Evolutionary conservation across 805 yeast species (phyloP), one percentile per base, ranked within the genome.

Genomic region (Lipomyces lipofer): DNA sequence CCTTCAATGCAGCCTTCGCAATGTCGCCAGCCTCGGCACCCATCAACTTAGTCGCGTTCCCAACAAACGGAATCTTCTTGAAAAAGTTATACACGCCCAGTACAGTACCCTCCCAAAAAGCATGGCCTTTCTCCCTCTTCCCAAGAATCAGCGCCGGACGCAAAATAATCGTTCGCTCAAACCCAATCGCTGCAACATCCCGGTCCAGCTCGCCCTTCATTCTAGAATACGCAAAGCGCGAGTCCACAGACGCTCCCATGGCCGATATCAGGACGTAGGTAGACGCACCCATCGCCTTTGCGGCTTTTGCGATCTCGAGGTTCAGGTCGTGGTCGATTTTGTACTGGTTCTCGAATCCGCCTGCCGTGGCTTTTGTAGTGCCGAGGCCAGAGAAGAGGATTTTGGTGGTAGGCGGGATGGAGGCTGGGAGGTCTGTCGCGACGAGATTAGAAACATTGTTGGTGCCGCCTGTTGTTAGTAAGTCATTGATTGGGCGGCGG

Each of bases 181-280:
- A 90, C 25, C 75, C 78, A 53, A 89, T 73, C 0, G 73, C 82
- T 42, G 75, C 70, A 8, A 90, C 72, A 44, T 81, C 88, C 43
- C 82, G 78, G 67, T 90, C 97, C 46, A 86, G 73, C 48, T 83
- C 79, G 27, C 95, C 96, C 67, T 90, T 90, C 69, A 85, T 76
- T 62, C 76, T 76, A 42, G 80, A 49, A 64, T 89, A 90, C 3
- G 84, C 77, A 39, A 87, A 74, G n/a, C 62, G 63, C 0, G 95
- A 86, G 32, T 65, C 61, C 0, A 78, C 63, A 54, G 73, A 74
- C 0, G 96, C 88, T n/a, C 89, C 89, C 0, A 65, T 47, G 2
- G 90, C 73, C 2, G 90, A 82, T 4, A 90, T 78, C 12, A 90
- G 67, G 2, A 90, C 83, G 59, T 80, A 82, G 0, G 89, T 85